Conservation (phyloP, 805 yeast species). For the Clavispora asparagi region DNA sequence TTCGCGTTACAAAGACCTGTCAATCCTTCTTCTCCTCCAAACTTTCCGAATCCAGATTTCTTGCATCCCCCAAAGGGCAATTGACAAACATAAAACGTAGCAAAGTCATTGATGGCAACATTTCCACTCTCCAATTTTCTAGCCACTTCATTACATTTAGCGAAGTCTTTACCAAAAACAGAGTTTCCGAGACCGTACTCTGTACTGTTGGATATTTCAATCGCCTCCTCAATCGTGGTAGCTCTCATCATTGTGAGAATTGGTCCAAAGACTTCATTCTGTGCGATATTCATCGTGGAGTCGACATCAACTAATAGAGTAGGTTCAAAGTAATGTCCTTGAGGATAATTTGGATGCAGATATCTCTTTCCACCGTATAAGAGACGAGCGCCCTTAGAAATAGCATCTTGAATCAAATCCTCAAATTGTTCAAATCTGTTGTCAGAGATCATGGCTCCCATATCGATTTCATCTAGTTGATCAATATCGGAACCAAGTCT, state of each 20-base stretch:
- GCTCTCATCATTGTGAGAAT: conserved; percentile 78
- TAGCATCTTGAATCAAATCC: conserved; percentile 65
- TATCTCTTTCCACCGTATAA: conserved; percentile 77
- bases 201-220: conserved; percentile 74
- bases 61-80: conserved; percentile 94
- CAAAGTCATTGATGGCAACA: conserved; percentile 96
- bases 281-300: conserved; percentile 68
- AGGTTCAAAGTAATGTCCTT: conserved; percentile 91
- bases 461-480: conserved; percentile 82
- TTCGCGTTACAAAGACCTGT: conserved; percentile 85
- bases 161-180: conserved; percentile 67
- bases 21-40: conserved; percentile 97
- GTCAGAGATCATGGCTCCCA: conserved; percentile 93
- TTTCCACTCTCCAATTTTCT: conserved; percentile 72
- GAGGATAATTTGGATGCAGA: conserved; percentile 88
- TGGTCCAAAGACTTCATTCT: conserved; percentile 94
- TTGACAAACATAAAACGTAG: conserved; percentile 92
- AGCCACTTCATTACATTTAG: conserved; percentile 58
- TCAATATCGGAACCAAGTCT: conserved; percentile 90
- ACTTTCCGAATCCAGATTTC: conserved; percentile 94
- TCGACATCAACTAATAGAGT: conserved; percentile 82
- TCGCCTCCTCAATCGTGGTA: conserved; percentile 56
- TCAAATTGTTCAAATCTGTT: conserved; percentile 68
- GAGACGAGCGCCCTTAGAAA: conserved; percentile 72
- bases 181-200: conserved; percentile 91